Conservation (phyloP, 129 eudicot species). For the Tagetes erecta region DNA sequence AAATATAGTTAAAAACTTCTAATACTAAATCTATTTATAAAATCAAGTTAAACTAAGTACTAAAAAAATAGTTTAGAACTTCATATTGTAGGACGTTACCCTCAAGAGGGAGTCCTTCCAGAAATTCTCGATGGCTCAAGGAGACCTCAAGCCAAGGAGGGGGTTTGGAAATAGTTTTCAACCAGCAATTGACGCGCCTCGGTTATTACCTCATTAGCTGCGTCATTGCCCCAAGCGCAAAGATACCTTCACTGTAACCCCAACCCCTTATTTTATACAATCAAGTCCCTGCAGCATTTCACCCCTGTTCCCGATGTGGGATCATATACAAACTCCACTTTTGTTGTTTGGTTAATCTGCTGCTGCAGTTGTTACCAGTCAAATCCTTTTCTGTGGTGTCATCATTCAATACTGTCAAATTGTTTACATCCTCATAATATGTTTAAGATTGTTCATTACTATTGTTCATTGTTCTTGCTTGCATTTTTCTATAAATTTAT, state of each 20-base stretch:
- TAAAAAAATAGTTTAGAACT: not conserved
- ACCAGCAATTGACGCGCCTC: constrained; percentile 65
- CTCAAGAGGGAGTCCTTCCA: constrained; percentile 32
- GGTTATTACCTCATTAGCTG: constrained; percentile 51
- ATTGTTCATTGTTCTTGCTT: not conserved
- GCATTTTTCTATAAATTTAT: not conserved
- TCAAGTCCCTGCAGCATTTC: not conserved
- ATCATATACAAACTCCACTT: not conserved
- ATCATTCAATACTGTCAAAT: too few species aligned
- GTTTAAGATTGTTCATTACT: not conserved
- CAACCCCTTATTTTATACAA: not conserved
- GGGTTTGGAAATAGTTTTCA: constrained; percentile 63
- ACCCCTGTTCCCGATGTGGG: constrained; percentile 19
- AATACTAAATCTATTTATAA: too few species aligned
- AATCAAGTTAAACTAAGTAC: too few species aligned
- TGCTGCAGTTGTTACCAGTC: too few species aligned
- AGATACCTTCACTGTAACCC: not conserved
- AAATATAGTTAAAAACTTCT: too few species aligned
- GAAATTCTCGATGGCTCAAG: constrained; percentile 47
- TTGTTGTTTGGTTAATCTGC: not conserved
- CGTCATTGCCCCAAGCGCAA: constrained; percentile 45
- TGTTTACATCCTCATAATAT: not conserved
- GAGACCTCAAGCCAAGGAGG: constrained; percentile 45
- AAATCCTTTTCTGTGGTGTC: too few species aligned
- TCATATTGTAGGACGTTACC: constrained; percentile 27